Conservation (phyloP, 1,284 basidiomycete species). For the Moesziomyces globuligerus region DNA sequence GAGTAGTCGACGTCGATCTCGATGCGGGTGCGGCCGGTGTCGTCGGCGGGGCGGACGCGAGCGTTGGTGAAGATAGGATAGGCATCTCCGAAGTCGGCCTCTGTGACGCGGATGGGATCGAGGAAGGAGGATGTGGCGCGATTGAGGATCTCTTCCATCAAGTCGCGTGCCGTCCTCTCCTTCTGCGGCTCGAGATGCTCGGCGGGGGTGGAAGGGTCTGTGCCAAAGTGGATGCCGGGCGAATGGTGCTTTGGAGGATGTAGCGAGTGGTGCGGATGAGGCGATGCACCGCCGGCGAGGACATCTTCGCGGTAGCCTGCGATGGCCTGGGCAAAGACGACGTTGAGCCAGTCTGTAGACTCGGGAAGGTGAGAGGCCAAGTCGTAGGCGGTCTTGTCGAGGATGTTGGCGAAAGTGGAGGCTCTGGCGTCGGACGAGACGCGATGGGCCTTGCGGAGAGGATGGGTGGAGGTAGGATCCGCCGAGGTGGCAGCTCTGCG, state of each 20-base stretch:
- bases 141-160: conserved; percentile 65
- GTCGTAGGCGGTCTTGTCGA: conserved; percentile 71
- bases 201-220: conserved; percentile 1
- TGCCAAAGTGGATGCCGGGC: conserved; percentile 9
- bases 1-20: conserved; percentile 73
- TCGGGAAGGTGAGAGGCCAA: conserved; percentile 71
- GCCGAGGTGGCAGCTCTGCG: conserved; percentile 8
- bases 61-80: conserved; percentile 72
- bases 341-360: conserved; percentile 72
- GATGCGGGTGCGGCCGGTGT: conserved; percentile 70
- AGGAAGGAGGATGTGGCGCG: conserved; percentile 50
- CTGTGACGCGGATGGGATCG: conserved; percentile 72
- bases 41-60: conserved; percentile 71
- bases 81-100: conserved; percentile 71
- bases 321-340: conserved; percentile 71
- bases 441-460: conserved; percentile 19
- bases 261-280: conserved; percentile 9
- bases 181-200: conserved; percentile 31
- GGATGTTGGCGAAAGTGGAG: conserved; percentile 56
- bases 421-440: conserved; percentile 29
- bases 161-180: conserved; percentile 44
- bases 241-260: conserved; percentile 3
- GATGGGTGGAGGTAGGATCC: conserved; percentile 3
- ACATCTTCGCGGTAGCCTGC: conserved; percentile 67
- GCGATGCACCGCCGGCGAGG: conserved; percentile 65